Evolutionary conservation across 2,329 filamentous ascomycete genomes (phyloP), one percentile per base, ranked within the genome.

Genomic region (Passalora sequoiae): DNA sequence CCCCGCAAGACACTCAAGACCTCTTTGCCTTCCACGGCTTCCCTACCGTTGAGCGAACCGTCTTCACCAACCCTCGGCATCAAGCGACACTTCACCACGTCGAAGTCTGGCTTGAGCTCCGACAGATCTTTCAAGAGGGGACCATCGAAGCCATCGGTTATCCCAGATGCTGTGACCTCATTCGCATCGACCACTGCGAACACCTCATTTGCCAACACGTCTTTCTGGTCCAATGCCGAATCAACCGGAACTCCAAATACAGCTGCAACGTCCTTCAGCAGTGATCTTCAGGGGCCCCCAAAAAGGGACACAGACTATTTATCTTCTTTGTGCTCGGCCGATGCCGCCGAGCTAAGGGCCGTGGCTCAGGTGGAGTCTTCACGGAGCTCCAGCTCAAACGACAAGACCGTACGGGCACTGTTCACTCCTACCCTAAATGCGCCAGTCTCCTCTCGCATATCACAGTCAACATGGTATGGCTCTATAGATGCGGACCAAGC

Each of bases 211-310:
- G 38, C 9, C 8, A 39, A 44, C 19, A 37, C 6, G 6, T 44
- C 44, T 4, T 48, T 50, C 20, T 43, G 37, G 36, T 47, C 49
- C 8, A 33, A 27, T 27, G 21, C 17, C 5, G 19, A 21, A 3
- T 38, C 16, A 19, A 12, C 29, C 12, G 44, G 17, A n/a, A 48
- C 46, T 6, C 38, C 38, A 12, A 30, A 47, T 1, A 55, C 53
- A 15, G 46, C 43, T 15, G 39, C 38, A 2, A 53, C 50, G 0
- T 53, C 50, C 2, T 50, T 53, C 12, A 47, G 43, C 15, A 40
- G 44, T 6, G 40, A 44, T 8, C 16, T 22, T 19, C 27, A 37
- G 10, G n/a, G n/a, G n/a, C 22, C 49, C 9, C 15, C 40, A 21
- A 41, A 41, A 31, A 28, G 40, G 19, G 38, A 44, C 16, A 44